Base-by-base conservation (phyloP, 1,284 basidiomycete genomes). In the Phlebopus sp. region DNA sequence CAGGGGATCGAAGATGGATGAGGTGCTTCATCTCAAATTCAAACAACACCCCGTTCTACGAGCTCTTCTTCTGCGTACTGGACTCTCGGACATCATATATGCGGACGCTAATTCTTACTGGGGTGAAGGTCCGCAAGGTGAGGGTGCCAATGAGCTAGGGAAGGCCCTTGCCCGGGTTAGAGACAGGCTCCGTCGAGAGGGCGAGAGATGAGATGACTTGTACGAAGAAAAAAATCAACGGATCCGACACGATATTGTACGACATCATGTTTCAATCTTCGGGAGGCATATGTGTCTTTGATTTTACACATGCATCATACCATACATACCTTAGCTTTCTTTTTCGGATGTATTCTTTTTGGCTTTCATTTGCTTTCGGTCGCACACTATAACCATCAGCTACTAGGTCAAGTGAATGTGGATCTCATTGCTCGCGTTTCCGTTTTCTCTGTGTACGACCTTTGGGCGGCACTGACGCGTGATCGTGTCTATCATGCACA, bases 81-180 rank as follows among this genome's bases (percentile, higher is more conserved):
- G 72, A 3, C 51, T 70, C n/a, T 63, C 68, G 3, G 66, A 69
- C 8, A 64, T 86, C 35, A 56, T 82, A 6, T 82, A 77, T 56
- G 63, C 67, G 14, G 80, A 81, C 53, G 57, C 65, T 8, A 62
- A 66, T 11, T 34, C 55, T 14, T 81, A 75, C 53, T 86, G 82
- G 82, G 84, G 83, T 5, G 73, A 74, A 18, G 82, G 80, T 1
- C 51, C 63, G 3, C 47, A 59, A 11, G 74, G 72, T 2, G 59
- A 66, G n/a, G 82, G 83, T 9, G 49, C 58, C 27, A 87, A 87
- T 59, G 65, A 81, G 47, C 74, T 86, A 10, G 85, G 85, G 1
- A 69, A 69, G 38, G 69, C 78, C 7, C 68, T 86, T 40, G 69
- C 75, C 59, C 70, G 70, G 4, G 74, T 86, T 17, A 70, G 84